Evolutionary conservation across 2,329 filamentous ascomycete species (phyloP).

Genomic region (Botrytis medusae): DNA sequence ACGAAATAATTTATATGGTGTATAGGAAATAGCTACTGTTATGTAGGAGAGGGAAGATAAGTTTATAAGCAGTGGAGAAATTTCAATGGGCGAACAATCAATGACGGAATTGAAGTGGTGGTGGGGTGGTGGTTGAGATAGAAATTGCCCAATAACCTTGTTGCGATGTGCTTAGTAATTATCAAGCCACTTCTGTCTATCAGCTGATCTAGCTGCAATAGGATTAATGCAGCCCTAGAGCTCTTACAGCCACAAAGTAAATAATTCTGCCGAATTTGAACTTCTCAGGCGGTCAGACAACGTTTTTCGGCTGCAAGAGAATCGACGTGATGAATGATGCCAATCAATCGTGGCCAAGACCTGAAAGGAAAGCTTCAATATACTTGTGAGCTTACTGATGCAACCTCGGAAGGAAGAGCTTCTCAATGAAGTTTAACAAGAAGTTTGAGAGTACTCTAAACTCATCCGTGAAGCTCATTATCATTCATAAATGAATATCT

Average conservation of each 20-base stretch:
- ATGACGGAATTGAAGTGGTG: conserved; percentile 7
- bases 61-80: background rate
- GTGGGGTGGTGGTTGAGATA: background rate
- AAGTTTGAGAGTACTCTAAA: background rate
- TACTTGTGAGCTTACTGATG: background rate
- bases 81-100: background rate
- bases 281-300: background rate
- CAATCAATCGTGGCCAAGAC: background rate
- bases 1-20: background rate
- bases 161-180: background rate
- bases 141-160: background rate
- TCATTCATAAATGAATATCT: background rate
- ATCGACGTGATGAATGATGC: background rate
- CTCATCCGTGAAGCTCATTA: background rate
- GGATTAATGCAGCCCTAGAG: background rate
- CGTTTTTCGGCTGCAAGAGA: background rate
- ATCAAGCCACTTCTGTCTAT: background rate
- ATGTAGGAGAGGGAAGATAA: background rate
- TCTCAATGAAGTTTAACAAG: background rate
- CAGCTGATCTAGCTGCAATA: background rate
- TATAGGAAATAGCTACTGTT: background rate
- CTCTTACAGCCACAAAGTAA: background rate
- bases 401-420: background rate
- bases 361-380: background rate
- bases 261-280: background rate